Base-by-base conservation (phyloP, 169 alveolate genomes). In the Eimeria acervulina region DNA sequence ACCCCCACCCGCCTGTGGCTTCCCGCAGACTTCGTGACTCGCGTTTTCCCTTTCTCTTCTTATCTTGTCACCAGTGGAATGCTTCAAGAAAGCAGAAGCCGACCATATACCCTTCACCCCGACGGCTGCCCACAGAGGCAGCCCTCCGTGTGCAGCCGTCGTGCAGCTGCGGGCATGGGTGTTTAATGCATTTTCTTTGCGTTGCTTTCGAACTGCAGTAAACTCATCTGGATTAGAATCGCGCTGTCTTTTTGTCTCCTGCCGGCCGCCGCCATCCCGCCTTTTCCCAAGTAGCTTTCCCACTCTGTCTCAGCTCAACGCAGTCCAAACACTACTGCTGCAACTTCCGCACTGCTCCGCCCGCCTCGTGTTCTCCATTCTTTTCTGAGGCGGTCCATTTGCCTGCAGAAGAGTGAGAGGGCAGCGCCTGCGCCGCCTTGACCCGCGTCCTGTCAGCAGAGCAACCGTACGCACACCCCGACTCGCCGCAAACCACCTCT, bases 141-240 rank as follows among this genome's bases (percentile, higher is more conserved):
- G 66, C 66, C 66, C 66, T 55, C 66, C 66, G 66, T 55, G 66
- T 55, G 66, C 66, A 55, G 66, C 66, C 66, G 66, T 55, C 66
- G 66, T 55, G 66, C 66, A 55, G 66, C 66, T 55, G 66, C 66
- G 66, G 66, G n/a, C 66, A 55, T 12, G n/a, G 66, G 15, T 26
- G 66, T 17, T 55, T n/a, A n/a, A 26, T 26, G 66, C 66, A 12
- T 55, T 12, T 17, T 55, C 66, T 26, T 55, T 17, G 13, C 26
- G 66, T 17, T 55, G 66, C 66, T 55, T 55, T 55, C 66, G 66
- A 17, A 55, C 26, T 55, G 66, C 26, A 55, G 6, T 55, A 55
- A 55, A 55, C 66, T 10, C 66, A 17, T 17, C 66, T 12, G 66
- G n/a, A 55, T 17, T 55, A 55, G 26, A 12, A 55, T 55, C 66